Evolutionary conservation across 352 stramenopile genomes (phyloP).

Genomic region (Globisporangium paddicum): DNA sequence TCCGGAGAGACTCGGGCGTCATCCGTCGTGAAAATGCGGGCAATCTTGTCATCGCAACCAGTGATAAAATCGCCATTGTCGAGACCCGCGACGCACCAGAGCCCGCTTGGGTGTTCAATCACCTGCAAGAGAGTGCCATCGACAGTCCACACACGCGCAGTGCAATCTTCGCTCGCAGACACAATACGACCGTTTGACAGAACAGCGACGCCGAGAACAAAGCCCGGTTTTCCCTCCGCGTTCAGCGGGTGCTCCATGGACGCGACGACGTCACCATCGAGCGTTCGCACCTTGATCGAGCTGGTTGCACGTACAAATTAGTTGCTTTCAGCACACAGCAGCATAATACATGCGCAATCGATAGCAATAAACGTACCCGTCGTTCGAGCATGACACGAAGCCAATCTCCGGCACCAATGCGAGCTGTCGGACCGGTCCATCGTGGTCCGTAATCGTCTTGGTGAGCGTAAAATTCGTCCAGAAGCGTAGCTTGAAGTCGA

Average conservation of each 20-base stretch:
- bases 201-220: constrained; percentile 69
- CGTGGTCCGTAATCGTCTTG: constrained; percentile 59
- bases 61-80: constrained; percentile 90
- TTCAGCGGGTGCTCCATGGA: constrained; percentile 78
- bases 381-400: constrained; percentile 85
- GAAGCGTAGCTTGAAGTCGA: constrained; percentile 77
- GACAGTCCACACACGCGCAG: constrained; percentile 60
- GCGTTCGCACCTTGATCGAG: constrained; percentile 59
- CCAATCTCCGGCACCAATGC: constrained; percentile 56
- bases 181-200: constrained; percentile 53
- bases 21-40: constrained; percentile 90
- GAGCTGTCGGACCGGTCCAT: constrained; percentile 70
- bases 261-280: constrained; percentile 54
- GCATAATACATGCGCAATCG: background rate
- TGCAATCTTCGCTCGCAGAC: constrained; percentile 82
- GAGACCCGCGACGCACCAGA: constrained; percentile 82
- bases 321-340: background rate
- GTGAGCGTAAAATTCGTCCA: constrained; percentile 49
- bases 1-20: constrained; percentile 59
- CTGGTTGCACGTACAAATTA: constrained; percentile 12
- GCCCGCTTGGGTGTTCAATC: constrained; percentile 76
- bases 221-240: constrained; percentile 76
- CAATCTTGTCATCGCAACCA: constrained; percentile 91
- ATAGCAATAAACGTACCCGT: constrained; percentile 32
- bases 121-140: constrained; percentile 64